Evolutionary conservation across 116 monocot species (phyloP), one percentile per base, ranked within the genome.

Genomic region (Iris pallida): DNA sequence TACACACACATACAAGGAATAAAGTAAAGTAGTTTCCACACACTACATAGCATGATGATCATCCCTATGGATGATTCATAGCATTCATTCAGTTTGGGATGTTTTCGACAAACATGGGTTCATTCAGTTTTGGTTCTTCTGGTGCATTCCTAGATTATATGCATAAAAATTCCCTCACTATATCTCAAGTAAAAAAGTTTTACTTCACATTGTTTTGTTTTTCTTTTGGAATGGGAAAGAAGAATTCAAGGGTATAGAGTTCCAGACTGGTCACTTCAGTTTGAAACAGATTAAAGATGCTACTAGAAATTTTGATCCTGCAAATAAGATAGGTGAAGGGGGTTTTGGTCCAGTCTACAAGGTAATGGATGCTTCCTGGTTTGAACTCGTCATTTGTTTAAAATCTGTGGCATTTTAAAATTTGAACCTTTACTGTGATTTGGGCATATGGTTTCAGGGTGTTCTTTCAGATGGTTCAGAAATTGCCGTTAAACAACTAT

Each of bases 261-360:
- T 71, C 73, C 4, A 68, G 11, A 51, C 49, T 7, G 13, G 49
- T 51, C 7, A 9, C 49, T 51, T 51, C 49, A 51, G 49, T 51
- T 13, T 51, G 30, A 30, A 17, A 40, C 80, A 80, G 63, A 77
- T 80, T 8, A 85, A 80, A 77, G 42, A 66, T 19, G 85, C 80
- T 12, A 85, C 85, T 8, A 40, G 20, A 11, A 74, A 71, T 20
- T 80, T 80, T 45, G 68, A 77, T 71, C 63, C 71, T 61, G 46
- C 6, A 61, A 80, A 84, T 61, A 84, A 80, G 51, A 74, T 84
- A 48, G 84, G 80, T 18, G 81, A 79, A 81, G 81, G 86, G 14
- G 86, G 81, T 0, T 86, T 81, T 53, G 86, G 81, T 8, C 55
- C 81, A 8, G 86, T 86, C 56, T 86, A 79, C 79, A 86, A 73